Base-by-base conservation (phyloP, 495 filamentous ascomycete species). In the Hypoxylon intermedium region DNA sequence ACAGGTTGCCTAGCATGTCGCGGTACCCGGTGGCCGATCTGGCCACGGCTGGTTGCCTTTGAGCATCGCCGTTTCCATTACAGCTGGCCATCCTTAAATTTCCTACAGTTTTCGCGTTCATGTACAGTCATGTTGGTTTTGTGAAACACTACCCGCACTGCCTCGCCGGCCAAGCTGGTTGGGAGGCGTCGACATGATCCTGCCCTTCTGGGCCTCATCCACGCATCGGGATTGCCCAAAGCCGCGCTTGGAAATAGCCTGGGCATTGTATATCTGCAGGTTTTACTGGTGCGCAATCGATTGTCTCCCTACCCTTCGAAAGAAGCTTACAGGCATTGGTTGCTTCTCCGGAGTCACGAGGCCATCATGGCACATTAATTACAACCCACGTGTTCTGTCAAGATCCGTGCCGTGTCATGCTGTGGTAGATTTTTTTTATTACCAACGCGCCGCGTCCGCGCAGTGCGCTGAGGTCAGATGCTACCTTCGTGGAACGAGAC, bases 21-120 rank as follows among this genome's bases (percentile, higher is more conserved):
- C 62, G 56, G 57, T 56, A 56, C 54, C 56, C 62, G 51, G 55
- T 38, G 50, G 53, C 46, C 62, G 56, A 60, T 60, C 56, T 60
- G 42, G 56, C 46, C 51, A 48, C 62, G 62, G 62, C 41, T 65
- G 37, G 52, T 52, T 57, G 56, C 62, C 53, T 65, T 24, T 53
- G 21, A 57, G 47, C 46, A 60, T 60, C 55, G 56, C 34, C 33
- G 42, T 55, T 36, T 60, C 47, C 51, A 65, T 65, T 50, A 65
- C 40, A 54, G 51, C 45, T 55, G 61, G 55, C 61, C 23, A 23
- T 21, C 56, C 56, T 65, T 60, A 28, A 60, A 65, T 65, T 52
- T 65, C 56, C 42, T 41, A 23, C 36, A 11, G 23, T 65, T 60
- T 47, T 60, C 56, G 56, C 56, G 12, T 48, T 46, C 42, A 31